These are phyloP conservation scores for Tulasnella sp. DNA, from an alignment of 768 basidiomycete species.

Conservation along the genomic window DNA sequence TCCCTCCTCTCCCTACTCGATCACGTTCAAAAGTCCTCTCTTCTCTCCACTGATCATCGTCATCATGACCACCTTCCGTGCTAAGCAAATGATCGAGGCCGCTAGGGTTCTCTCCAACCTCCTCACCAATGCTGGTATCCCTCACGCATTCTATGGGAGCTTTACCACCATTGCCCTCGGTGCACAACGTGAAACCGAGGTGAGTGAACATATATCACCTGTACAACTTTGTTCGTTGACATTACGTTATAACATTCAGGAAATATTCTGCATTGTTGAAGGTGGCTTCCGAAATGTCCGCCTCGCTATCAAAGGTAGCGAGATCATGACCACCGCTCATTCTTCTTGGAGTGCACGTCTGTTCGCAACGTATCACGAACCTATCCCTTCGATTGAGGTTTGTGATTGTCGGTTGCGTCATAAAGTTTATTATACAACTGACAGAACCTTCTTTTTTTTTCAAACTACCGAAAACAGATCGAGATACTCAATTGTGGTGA, in stretches of 20 bases:
- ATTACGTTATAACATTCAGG: conserved; percentile 34
- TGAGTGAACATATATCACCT: conserved; percentile 24
- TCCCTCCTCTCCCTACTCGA: conserved; percentile 27
- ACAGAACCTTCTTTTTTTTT: background rate
- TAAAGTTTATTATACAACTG: background rate
- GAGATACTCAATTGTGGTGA: conserved; percentile 17
- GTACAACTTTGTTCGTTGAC: background rate
- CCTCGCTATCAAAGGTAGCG: conserved; percentile 52
- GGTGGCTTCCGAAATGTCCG: conserved; percentile 71
- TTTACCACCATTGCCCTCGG: conserved; percentile 58
- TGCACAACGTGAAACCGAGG: conserved; percentile 52
- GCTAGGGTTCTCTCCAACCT: conserved; percentile 58
- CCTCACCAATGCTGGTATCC: conserved; percentile 43
- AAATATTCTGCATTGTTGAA: conserved; percentile 76
- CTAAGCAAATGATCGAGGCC: conserved; percentile 61
- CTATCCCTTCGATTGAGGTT: conserved; percentile 69
- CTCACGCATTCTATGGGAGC: conserved; percentile 74
- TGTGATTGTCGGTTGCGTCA: conserved; percentile 20
- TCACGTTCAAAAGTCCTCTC: conserved; percentile 28
- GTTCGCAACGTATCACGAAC: conserved; percentile 59
- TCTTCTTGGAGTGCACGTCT: conserved; percentile 82
- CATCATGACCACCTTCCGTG: conserved; percentile 38
- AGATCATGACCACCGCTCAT: conserved; percentile 50
- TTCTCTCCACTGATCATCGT: conserved; percentile 26
- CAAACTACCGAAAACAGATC: conserved; percentile 10